phyloP scores from a whole-genome alignment of 106 monocot genomes.

The Dendrobium officinale region DNA sequence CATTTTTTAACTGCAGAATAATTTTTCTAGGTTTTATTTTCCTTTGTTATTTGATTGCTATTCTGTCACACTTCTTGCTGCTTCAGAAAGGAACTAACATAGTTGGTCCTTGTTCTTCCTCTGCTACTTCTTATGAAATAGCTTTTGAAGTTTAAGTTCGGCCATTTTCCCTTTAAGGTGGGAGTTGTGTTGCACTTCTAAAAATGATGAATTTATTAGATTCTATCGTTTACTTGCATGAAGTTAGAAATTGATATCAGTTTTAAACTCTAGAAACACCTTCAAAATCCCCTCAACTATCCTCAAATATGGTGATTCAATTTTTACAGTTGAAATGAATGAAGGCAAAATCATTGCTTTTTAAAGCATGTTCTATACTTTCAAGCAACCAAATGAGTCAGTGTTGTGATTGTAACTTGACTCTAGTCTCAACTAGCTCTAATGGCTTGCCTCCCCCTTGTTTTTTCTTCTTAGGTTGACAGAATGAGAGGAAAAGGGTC shows the following conservation, averaged over 20 bases:
- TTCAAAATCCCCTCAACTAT: neutral
- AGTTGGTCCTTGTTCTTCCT: neutral
- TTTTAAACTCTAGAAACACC: neutral
- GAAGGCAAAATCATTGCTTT: neutral
- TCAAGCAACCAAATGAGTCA: neutral
- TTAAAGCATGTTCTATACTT: neutral
- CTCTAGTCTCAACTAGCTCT: neutral
- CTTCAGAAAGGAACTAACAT: neutral
- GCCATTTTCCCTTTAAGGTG: neutral
- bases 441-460: neutral
- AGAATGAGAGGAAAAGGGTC: slow-evolving; percentile 44
- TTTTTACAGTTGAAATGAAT: neutral
- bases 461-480: slow-evolving; percentile 11
- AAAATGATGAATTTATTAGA: neutral
- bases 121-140: neutral
- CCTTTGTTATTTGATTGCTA: neutral
- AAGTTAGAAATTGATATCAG: slow-evolving; percentile 4
- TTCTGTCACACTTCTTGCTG: neutral
- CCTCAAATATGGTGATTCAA: neutral
- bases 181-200: neutral
- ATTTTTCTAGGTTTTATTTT: neutral
- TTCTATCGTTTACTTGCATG: neutral
- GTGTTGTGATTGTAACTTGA: neutral
- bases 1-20: neutral
- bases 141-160: neutral